Percentiles rank a stretch among this genome's conserved stretches.
Conservation (phyloP, 2,329 filamentous ascomycete genomes). For the Aphanocladium album region DNA sequence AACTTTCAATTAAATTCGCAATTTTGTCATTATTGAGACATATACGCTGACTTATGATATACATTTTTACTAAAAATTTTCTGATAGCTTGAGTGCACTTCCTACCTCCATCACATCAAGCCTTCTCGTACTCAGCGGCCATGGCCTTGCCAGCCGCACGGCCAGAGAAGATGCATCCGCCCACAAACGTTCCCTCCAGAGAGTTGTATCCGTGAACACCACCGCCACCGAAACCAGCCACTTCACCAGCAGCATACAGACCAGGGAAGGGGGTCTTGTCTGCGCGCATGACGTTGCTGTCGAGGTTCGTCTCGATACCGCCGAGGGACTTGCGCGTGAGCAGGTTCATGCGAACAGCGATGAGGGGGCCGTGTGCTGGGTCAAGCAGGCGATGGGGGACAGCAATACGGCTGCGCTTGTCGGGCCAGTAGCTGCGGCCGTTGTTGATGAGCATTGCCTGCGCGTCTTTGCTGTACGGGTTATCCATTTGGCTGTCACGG, state of each 20-base stretch:
- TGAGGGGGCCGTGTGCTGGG: constrained; percentile 50
- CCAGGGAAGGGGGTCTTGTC: constrained; percentile 46
- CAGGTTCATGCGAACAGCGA: constrained; percentile 56
- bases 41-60: not conserved
- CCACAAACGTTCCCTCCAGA: constrained; percentile 58
- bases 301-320: constrained; percentile 54
- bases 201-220: constrained; percentile 59
- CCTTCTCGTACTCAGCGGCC: constrained; percentile 35
- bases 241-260: constrained; percentile 56
- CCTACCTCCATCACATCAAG: not conserved
- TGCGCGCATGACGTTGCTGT: constrained; percentile 49
- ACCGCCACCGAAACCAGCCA: constrained; percentile 56
- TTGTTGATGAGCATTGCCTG: constrained; percentile 59
- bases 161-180: constrained; percentile 59
- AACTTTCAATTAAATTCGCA: too few species aligned
- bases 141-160: constrained; percentile 51
- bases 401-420: constrained; percentile 46
- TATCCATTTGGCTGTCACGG: constrained; percentile 52
- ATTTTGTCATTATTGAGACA: too few species aligned
- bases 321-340: constrained; percentile 58
- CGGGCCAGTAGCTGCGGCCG: constrained; percentile 50
- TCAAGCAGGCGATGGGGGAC: constrained; percentile 51
- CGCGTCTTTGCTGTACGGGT: constrained; percentile 54
- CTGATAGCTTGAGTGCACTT: not conserved
- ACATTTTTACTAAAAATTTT: not conserved